Evolutionary conservation across 192 early-diverging fungal species (phyloP).

Genomic region (Backusella mclennaniae): DNA sequence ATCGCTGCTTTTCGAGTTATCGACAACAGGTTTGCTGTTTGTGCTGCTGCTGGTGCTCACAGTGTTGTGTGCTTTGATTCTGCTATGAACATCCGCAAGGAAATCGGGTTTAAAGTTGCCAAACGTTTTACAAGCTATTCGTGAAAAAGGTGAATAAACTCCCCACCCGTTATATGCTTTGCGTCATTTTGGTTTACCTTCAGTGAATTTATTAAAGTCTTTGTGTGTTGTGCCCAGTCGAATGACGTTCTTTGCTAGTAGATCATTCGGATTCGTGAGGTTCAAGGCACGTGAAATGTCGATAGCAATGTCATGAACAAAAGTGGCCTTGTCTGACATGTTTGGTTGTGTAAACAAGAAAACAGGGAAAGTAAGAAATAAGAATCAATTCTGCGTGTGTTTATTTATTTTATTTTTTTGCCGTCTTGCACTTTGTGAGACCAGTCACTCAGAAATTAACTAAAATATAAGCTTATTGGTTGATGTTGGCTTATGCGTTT

Average conservation of each 20-base stretch:
- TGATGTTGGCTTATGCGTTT: too few species aligned
- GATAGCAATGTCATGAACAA: conserved; percentile 51
- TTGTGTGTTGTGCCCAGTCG: conserved; percentile 49
- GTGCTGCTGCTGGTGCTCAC: neutral
- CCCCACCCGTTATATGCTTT: too few species aligned
- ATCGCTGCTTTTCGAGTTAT: conserved; percentile 8
- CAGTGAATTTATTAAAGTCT: conserved; percentile 42
- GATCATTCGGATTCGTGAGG: conserved; percentile 51
- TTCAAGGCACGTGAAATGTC: conserved; percentile 58
- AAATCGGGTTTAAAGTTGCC: conserved; percentile 53
- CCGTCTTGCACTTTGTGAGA: too few species aligned
- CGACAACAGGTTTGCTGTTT: neutral
- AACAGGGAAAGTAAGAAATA: neutral
- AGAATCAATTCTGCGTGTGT: too few species aligned
- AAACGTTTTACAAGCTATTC: conserved; percentile 50
- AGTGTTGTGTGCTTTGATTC: conserved; percentile 32
- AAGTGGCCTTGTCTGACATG: conserved; percentile 18
- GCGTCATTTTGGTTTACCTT: conserved; percentile 31
- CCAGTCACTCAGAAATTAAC: too few species aligned
- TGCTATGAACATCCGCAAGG: conserved; percentile 42
- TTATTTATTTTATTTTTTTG: too few species aligned
- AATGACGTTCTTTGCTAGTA: conserved; percentile 52
- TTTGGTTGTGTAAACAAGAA: neutral
- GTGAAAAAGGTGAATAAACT: too few species aligned
- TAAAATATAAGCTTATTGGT: too few species aligned